Percentiles rank a stretch among this genome's conserved stretches.
Conservation (phyloP, 208 protist species). For the Angomonas desouzai region DNA sequence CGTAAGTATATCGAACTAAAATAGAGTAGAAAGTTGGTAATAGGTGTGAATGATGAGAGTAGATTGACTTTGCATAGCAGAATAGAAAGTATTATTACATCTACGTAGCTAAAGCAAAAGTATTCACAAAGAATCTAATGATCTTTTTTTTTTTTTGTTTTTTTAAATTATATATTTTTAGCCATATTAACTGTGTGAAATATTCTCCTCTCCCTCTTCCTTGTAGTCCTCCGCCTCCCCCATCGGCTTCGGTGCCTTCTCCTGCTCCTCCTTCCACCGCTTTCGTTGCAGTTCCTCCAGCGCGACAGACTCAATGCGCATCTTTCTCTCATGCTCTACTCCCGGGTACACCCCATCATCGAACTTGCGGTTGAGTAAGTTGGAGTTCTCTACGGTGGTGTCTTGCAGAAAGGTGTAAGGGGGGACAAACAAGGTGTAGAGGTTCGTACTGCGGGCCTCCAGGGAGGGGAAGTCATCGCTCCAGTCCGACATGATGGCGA, state of each 20-base stretch:
- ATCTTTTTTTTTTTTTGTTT: too few species aligned
- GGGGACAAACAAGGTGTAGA: constrained; percentile 86
- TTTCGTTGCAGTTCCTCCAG: constrained; percentile 47
- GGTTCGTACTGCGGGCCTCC: constrained; percentile 85
- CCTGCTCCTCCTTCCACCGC: constrained; percentile 29
- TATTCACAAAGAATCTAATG: too few species aligned
- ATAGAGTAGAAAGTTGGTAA: too few species aligned
- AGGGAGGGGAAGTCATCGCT: constrained; percentile 87
- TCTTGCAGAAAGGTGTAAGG: constrained; percentile 70
- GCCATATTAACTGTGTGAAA: not conserved
- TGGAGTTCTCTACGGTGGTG: constrained; percentile 48
- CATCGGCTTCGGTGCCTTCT: constrained; percentile 12
- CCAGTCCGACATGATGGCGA: constrained; percentile 86
- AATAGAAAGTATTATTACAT: too few species aligned
- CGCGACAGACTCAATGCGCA: constrained; percentile 67
- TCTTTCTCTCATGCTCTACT: constrained; percentile 61
- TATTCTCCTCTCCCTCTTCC: not conserved
- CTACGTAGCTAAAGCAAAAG: too few species aligned
- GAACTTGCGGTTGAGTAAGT: constrained; percentile 86
- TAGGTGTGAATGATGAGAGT: too few species aligned
- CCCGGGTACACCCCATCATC: constrained; percentile 88
- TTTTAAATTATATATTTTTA: too few species aligned
- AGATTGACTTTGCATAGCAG: too few species aligned
- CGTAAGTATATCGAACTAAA: too few species aligned
- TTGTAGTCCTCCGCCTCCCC: not conserved